Evolutionary conservation across 1,139 yeast genomes (phyloP).

Genomic region (Lodderomyces metapsilosis): DNA sequence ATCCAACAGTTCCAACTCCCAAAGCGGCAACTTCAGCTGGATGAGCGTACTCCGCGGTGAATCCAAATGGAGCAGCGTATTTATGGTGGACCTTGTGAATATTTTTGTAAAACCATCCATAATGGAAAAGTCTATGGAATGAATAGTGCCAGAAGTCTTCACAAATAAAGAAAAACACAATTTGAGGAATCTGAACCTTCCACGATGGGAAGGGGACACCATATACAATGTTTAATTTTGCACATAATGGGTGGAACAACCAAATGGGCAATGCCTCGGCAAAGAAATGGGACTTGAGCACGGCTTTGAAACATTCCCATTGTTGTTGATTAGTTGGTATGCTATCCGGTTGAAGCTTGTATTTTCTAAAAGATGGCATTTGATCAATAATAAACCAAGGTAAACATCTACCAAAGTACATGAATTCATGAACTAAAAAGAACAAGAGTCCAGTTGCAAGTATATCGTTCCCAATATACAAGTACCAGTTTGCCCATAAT

Average conservation of each 20-base stretch:
- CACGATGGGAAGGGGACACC: constrained; percentile 80
- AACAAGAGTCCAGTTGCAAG: constrained; percentile 82
- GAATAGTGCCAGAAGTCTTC: constrained; percentile 97
- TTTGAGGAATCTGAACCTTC: constrained; percentile 59
- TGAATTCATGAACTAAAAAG: constrained; percentile 70
- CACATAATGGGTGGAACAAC: constrained; percentile 91
- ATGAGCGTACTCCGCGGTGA: constrained; percentile 96
- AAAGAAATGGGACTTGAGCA: constrained; percentile 76
- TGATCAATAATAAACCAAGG: constrained; percentile 84
- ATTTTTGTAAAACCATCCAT: constrained; percentile 80
- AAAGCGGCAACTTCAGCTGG: constrained; percentile 88
- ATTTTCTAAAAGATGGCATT: constrained; percentile 71
- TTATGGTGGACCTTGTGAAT: constrained; percentile 96
- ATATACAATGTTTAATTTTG: constrained; percentile 67
- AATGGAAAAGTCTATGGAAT: constrained; percentile 86
- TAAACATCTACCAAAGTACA: constrained; percentile 80
- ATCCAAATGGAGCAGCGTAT: constrained; percentile 95
- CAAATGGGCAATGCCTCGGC: constrained; percentile 95
- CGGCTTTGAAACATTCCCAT: constrained; percentile 87
- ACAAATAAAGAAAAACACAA: constrained; percentile 70
- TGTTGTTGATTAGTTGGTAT: constrained; percentile 79
- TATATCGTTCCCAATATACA: constrained; percentile 69
- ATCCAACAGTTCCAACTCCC: constrained; percentile 93
- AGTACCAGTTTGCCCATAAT: constrained; percentile 79
- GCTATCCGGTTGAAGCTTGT: constrained; percentile 79